Evolutionary conservation across 129 eudicot species (phyloP).

Genomic region (Smallanthus sonchifolius): DNA sequence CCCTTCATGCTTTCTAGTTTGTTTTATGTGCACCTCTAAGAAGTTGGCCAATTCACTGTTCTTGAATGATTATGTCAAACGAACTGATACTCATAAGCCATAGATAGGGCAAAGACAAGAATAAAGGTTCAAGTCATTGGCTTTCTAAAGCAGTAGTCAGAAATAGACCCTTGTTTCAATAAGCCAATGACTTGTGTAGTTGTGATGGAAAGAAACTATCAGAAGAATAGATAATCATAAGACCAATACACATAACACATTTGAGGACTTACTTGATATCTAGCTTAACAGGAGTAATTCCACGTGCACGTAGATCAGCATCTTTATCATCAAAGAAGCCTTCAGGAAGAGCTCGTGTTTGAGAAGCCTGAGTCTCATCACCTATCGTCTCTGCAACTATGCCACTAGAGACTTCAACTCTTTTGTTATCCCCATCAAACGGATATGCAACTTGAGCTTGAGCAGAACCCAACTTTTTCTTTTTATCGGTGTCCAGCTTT

Average conservation of each 20-base stretch:
- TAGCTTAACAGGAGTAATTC: constrained; percentile 74
- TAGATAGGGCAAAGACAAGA: not conserved
- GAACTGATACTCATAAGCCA: not conserved
- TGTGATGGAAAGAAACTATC: not conserved
- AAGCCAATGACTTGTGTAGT: constrained; percentile 8
- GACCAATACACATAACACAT: not conserved
- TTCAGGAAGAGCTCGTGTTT: constrained; percentile 64
- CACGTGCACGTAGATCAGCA: constrained; percentile 96
- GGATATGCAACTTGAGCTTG: constrained; percentile 5
- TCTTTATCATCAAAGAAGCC: constrained; percentile 93
- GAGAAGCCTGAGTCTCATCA: constrained; percentile 37
- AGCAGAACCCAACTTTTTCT: constrained; percentile 21
- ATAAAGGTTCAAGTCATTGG: not conserved
- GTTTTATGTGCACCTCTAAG: not conserved
- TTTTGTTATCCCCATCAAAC: constrained; percentile 27
- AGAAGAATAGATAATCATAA: constrained; percentile 5
- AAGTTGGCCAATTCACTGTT: not conserved
- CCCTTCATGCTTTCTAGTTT: not conserved
- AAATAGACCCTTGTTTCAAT: constrained; percentile 6
- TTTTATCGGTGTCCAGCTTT: constrained; percentile 27
- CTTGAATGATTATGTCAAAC: not conserved
- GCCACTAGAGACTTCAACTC: constrained; percentile 25
- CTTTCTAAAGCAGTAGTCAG: not conserved
- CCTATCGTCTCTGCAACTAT: constrained; percentile 20
- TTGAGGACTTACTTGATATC: constrained; percentile 66